Percentiles rank a stretch among this genome's conserved stretches.
Evolutionary conservation across 257 asterid genomes (phyloP).

Genomic region (Linderniella brevidens): DNA sequence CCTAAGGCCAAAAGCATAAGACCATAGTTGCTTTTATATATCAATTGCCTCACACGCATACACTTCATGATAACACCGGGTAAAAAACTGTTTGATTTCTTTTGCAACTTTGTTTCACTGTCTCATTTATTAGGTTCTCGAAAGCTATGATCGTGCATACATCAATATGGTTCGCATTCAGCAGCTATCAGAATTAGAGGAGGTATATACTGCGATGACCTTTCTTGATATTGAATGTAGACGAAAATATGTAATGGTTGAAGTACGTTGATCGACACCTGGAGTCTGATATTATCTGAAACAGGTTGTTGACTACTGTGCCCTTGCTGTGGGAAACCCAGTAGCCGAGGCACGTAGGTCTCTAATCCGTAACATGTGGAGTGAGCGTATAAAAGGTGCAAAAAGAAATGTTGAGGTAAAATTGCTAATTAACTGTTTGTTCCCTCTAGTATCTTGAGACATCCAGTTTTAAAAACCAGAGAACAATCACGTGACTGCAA

Average conservation of each 20-base stretch:
- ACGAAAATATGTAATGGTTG: too few species aligned
- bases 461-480: neutral
- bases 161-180: slow-evolving; percentile 98
- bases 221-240: slow-evolving; percentile 5
- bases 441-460: slow-evolving; percentile 8
- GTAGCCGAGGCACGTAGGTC: slow-evolving; percentile 83
- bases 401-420: slow-evolving; percentile 93
- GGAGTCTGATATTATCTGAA: neutral
- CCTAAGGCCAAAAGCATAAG: too few species aligned
- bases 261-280: too few species aligned
- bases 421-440: slow-evolving; percentile 8
- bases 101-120: slow-evolving; percentile 6
- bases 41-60: too few species aligned
- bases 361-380: slow-evolving; percentile 96
- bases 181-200: slow-evolving; percentile 92
- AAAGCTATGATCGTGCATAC: slow-evolving; percentile 98
- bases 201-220: slow-evolving; percentile 34
- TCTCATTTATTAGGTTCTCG: slow-evolving; percentile 55
- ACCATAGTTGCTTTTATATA: too few species aligned
- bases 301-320: slow-evolving; percentile 88
- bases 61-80: too few species aligned
- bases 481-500: too few species aligned
- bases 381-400: slow-evolving; percentile 89
- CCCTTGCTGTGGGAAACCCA: slow-evolving; percentile 70
- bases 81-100: too few species aligned